These are phyloP conservation scores for Exophiala xenobiotica DNA, from an alignment of 2,329 filamentous ascomycete genomes.

Conservation along the genomic window DNA sequence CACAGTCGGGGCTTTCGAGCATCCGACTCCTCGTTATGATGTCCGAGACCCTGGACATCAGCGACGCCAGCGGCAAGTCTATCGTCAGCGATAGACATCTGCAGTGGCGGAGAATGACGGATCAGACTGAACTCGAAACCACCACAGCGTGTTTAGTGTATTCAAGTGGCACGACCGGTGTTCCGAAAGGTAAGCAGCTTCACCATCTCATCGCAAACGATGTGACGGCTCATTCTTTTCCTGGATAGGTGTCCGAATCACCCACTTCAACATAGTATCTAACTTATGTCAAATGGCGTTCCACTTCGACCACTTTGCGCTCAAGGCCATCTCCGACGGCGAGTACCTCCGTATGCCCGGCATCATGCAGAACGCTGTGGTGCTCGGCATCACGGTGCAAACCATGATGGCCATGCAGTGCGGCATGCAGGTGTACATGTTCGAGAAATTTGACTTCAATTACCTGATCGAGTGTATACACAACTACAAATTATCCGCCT, in stretches of 20 bases:
- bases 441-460: slow-evolving; percentile 21
- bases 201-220: too few relatives aligned
- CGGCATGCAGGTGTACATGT: slow-evolving; percentile 24
- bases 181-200: slow-evolving; percentile 60
- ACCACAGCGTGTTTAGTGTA: slow-evolving; percentile 67
- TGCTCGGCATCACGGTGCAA: slow-evolving; percentile 20
- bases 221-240: too few relatives aligned
- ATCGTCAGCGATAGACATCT: slow-evolving; percentile 43
- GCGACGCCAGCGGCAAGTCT: slow-evolving; percentile 29
- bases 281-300: slow-evolving; percentile 24
- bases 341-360: slow-evolving; percentile 21
- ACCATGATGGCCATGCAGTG: slow-evolving; percentile 21
- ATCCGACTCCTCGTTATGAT: slow-evolving; percentile 53
- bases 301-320: slow-evolving; percentile 19
- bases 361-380: slow-evolving; percentile 23
- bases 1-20: slow-evolving; percentile 46
- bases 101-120: slow-evolving; percentile 56
- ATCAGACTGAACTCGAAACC: slow-evolving; percentile 47
- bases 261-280: slow-evolving; percentile 19
- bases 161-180: slow-evolving; percentile 72
- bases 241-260: slow-evolving; percentile 14
- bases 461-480: slow-evolving; percentile 12
- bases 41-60: slow-evolving; percentile 33
- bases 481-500: slow-evolving; percentile 17
- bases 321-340: slow-evolving; percentile 15